Evolutionary conservation across 441 rosid species (phyloP).

Genomic region (Dalechampia spathulata): DNA sequence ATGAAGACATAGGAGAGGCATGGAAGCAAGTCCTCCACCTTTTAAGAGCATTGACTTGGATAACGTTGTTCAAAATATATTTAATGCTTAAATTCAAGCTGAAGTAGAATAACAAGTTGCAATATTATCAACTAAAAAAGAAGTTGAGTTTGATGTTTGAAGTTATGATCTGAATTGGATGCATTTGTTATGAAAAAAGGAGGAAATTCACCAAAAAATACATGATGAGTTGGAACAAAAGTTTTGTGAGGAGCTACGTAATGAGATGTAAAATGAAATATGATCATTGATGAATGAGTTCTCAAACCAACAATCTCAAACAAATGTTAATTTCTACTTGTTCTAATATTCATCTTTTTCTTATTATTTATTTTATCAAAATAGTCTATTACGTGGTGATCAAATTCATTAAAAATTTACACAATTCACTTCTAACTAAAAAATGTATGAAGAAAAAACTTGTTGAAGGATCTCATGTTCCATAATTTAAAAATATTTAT

Average conservation of each 20-base stretch:
- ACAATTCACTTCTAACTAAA: too few species aligned
- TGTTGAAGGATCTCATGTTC: too few species aligned
- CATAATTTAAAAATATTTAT: too few species aligned
- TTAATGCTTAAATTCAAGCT: not conserved
- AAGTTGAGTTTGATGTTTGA: not conserved
- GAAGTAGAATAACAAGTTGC: not conserved
- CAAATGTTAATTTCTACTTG: too few species aligned
- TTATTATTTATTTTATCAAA: too few species aligned
- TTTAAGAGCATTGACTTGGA: not conserved
- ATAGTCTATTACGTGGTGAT: too few species aligned
- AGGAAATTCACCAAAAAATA: too few species aligned
- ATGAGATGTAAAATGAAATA: not conserved
- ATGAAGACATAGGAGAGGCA: not conserved
- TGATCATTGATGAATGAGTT: too few species aligned
- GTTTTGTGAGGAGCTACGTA: not conserved
- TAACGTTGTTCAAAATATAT: not conserved
- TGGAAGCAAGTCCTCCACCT: not conserved
- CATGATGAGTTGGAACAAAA: not conserved
- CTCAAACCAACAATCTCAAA: too few species aligned
- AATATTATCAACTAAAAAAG: not conserved
- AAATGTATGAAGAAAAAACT: too few species aligned
- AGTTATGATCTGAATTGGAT: not conserved
- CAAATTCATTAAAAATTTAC: too few species aligned
- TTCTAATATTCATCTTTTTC: too few species aligned
- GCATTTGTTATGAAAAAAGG: not conserved